phyloP scores from a whole-genome alignment of 495 filamentous ascomycete genomes.

The Bacidia rubella region DNA sequence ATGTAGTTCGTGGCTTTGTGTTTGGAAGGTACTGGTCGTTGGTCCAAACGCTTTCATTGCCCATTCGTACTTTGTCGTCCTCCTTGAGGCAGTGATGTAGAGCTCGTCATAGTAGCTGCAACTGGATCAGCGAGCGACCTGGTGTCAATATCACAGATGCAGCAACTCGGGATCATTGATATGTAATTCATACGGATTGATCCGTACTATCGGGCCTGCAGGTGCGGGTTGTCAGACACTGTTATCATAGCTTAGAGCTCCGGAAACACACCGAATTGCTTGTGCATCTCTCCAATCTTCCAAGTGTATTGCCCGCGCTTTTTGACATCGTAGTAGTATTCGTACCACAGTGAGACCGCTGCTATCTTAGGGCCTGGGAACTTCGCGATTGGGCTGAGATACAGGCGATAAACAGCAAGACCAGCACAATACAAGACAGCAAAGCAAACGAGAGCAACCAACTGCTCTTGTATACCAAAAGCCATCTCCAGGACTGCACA shows the following conservation, averaged over 20 bases:
- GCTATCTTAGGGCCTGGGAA: conserved; percentile 40
- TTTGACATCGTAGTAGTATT: conserved; percentile 37
- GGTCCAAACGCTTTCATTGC: conserved; percentile 22
- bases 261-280: conserved; percentile 31
- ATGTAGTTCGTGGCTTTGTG: conserved; percentile 23
- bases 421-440: no score
- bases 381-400: conserved; percentile 28
- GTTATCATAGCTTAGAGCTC: not conserved
- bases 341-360: conserved; percentile 35
- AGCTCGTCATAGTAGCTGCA: conserved; percentile 30
- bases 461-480: no score
- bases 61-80: conserved; percentile 24
- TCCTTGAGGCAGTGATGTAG: conserved; percentile 23
- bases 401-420: conserved; percentile 23
- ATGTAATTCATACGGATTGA: conserved; percentile 43
- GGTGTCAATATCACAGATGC: not conserved
- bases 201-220: conserved; percentile 44
- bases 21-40: conserved; percentile 17
- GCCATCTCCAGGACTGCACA: no score
- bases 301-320: conserved; percentile 28
- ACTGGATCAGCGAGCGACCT: conserved; percentile 37
- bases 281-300: conserved; percentile 33
- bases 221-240: not conserved
- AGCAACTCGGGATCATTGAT: conserved; percentile 34
- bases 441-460: no score